Base-by-base conservation (phyloP, 345 rosid genomes). In the Lumnitzera racemosa region DNA sequence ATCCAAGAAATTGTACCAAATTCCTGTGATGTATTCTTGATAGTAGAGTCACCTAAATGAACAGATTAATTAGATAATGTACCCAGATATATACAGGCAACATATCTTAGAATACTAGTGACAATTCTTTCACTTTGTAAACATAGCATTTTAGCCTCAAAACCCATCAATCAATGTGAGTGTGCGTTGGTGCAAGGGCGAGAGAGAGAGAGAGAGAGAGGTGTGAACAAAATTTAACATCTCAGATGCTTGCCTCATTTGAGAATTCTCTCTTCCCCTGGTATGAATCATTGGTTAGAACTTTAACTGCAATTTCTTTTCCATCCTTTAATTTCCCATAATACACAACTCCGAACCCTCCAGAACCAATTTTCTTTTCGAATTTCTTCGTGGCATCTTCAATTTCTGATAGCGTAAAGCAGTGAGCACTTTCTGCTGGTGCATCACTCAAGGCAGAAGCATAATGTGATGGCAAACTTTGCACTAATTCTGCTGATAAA, bases 21-120 rank as follows among this genome's bases (percentile, higher is more conserved):
- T 90, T 95, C 65, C 97, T 80, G 67, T 95, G 99, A 82, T 95
- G 99, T 78, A 95, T 95, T 81, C 97, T 88, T 56, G 99, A 95
- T 41, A 95, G 96, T 74, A 95, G 90, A 36, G 80, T 82, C 67
- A 95, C 97, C 99, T 95, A 62, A 11, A 53, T 61, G 43, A 36
- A 36, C 11, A 9, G 43, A 36, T 36, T 7, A 36, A 36, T 36
- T 9, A 36, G 43, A 36, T 36, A 6, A 36, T 36, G 43, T 36
- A 7, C 43, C 43, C 75, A 67, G 53, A 65, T 15, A 51, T 24
- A 46, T 7, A 48, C 51, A 46, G 24, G 53, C 15, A 0, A 57
- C 16, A 15, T 16, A 56, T 46, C 48, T 31, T 48, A 57, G 49
- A 43, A 2, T 57, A 41, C 59, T n/a, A 15, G 47, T 56, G 12